These are phyloP conservation scores for Candida mesenterica DNA, from an alignment of 1,139 yeast genomes.

Conservation along the genomic window DNA sequence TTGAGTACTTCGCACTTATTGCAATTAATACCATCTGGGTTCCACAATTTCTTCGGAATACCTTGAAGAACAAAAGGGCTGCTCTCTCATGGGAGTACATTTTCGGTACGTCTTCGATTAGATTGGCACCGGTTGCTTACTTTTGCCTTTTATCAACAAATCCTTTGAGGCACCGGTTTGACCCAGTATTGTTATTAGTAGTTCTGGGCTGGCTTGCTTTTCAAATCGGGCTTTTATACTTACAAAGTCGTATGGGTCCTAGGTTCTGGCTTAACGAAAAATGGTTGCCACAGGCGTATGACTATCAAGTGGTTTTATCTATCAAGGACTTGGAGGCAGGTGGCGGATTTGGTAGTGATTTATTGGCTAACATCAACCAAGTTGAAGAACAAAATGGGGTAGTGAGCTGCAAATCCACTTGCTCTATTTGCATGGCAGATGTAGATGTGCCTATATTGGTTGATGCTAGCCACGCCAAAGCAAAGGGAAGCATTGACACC, in stretches of 20 bases:
- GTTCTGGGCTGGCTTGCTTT: constrained; percentile 52
- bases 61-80: constrained; percentile 65
- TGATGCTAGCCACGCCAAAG: constrained; percentile 20
- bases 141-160: constrained; percentile 44
- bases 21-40: constrained; percentile 75
- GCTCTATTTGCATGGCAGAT: constrained; percentile 88
- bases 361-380: constrained; percentile 30
- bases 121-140: constrained; percentile 67
- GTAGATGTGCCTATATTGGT: constrained; percentile 59
- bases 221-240: constrained; percentile 54
- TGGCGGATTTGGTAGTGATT: constrained; percentile 43
- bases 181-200: constrained; percentile 45
- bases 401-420: constrained; percentile 48
- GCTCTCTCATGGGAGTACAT: constrained; percentile 73
- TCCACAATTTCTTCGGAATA: constrained; percentile 86
- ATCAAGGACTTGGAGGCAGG: constrained; percentile 58
- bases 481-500: constrained; percentile 22
- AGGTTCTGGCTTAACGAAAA: constrained; percentile 79
- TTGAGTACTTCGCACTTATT: constrained; percentile 57
- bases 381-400: constrained; percentile 28
- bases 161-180: constrained; percentile 58
- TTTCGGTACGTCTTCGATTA: constrained; percentile 58
- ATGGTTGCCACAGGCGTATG: constrained; percentile 74
- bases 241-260: constrained; percentile 72
- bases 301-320: constrained; percentile 69